Conservation (phyloP, 306 rosid species). For the Pachyrhizus erosus region DNA sequence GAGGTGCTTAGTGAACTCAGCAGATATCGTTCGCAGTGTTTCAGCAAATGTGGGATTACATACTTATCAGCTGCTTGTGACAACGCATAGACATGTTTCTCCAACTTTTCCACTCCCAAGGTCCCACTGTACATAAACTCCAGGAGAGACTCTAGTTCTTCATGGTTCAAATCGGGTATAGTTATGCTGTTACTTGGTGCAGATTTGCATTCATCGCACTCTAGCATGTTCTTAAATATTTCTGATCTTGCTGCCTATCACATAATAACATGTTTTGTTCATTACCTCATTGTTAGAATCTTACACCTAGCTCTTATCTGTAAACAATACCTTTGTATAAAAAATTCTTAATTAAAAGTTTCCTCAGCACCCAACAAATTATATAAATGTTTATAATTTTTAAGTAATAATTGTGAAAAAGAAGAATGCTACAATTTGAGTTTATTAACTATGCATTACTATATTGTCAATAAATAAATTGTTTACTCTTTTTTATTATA, state of each 20-base stretch:
- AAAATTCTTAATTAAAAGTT: too few species aligned
- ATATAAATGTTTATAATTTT: too few species aligned
- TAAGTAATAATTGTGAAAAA: too few species aligned
- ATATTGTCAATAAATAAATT: too few species aligned
- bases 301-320: too few species aligned
- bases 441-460: too few species aligned
- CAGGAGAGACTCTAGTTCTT: conserved; percentile 65
- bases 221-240: conserved; percentile 76
- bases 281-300: background rate
- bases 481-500: too few species aligned
- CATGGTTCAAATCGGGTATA: conserved; percentile 63
- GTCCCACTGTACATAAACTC: conserved; percentile 78
- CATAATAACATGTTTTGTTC: background rate
- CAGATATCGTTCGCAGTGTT: conserved; percentile 68
- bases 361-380: too few species aligned
- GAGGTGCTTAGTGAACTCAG: conserved; percentile 46
- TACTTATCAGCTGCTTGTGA: conserved; percentile 85
- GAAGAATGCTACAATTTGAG: too few species aligned
- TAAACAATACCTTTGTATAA: too few species aligned
- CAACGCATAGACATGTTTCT: conserved; percentile 63
- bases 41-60: conserved; percentile 60
- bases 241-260: conserved; percentile 78
- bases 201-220: conserved; percentile 73
- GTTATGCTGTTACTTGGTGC: conserved; percentile 54
- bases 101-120: conserved; percentile 56